Base-by-base conservation (phyloP, 495 filamentous ascomycete genomes). In the Penicillium silybi region DNA sequence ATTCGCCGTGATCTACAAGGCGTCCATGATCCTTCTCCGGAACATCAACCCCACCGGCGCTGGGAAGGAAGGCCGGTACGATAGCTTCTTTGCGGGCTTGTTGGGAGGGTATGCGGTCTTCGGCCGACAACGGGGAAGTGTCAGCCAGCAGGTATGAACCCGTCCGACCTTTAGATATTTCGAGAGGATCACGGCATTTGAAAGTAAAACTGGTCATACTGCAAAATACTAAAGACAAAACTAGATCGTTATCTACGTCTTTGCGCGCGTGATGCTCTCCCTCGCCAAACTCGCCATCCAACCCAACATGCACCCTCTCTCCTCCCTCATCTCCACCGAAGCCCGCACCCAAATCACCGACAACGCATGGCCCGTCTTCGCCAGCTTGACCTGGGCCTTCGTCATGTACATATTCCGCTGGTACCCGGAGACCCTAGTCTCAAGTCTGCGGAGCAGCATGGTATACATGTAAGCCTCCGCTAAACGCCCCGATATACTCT, bases 341-440 rank as follows among this genome's bases (percentile, higher is more conserved):
- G 61, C 71, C 22, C 72, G 77, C 47, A 56, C 65, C n/a, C 65
- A 68, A 46, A 73, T 95, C 45, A 77, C 77, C 54, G 63, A 82
- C 54, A 82, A 89, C 59, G 87, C 88, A 50, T 97, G 92, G 91
- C 88, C 91, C 4, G 82, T 87, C 0, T 99, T 97, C 74, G 93
- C 93, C 37, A 85, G 82, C 52, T 42, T 89, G 47, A 92, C 85
- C 59, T 99, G 93, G 93, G 93, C 85, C 0, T 65, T 78, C 38
- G 92, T 99, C 47, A 99, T 99, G 93, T 93, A 91, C 70, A 69
- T 97, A 35, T 99, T 96, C 77, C 80, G 87, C 52, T 90, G 87
- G 84, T 82, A 97, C 73, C 88, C 92, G 9, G 89, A 93, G 53
- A 89, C 85, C 22, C 75, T 99, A 62, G 92, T 95, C 73, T 80